phyloP scores from a whole-genome alignment of 306 rosid species.

The Prunus dulcis region DNA sequence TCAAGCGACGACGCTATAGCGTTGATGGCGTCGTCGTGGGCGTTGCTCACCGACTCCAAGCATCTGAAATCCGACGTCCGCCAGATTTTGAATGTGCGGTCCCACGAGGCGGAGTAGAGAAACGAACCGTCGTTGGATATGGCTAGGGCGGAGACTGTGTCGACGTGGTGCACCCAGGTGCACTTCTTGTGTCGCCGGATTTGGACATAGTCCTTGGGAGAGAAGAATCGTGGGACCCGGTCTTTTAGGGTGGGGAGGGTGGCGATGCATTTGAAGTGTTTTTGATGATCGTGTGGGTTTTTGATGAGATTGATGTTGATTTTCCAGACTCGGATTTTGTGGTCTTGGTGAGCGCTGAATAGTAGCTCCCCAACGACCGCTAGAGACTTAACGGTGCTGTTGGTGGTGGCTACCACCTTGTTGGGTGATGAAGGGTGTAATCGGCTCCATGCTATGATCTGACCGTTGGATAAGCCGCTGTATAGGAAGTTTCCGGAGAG shows the following conservation, averaged over 20 bases:
- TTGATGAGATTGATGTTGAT: conserved; percentile 5
- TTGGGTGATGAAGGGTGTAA: conserved; percentile 14
- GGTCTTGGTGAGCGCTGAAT: conserved; percentile 67
- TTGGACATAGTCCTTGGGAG: conserved; percentile 45
- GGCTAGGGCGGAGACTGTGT: conserved; percentile 58
- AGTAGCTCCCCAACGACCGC: conserved; percentile 32
- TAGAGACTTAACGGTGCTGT: conserved; percentile 43
- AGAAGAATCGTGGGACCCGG: conserved; percentile 36
- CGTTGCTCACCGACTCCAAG: conserved; percentile 46
- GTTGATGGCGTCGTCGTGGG: conserved; percentile 76
- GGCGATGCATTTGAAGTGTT: conserved; percentile 37
- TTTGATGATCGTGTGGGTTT: neutral
- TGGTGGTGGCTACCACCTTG: conserved; percentile 16
- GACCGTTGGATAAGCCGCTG: conserved; percentile 44
- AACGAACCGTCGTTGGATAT: conserved; percentile 42
- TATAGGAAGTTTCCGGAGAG: conserved; percentile 43
- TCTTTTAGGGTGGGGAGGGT: conserved; percentile 58
- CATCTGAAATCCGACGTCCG: conserved; percentile 57
- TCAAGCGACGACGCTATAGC: conserved; percentile 37
- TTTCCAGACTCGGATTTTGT: conserved; percentile 69
- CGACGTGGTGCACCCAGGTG: conserved; percentile 79
- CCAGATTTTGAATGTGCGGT: conserved; percentile 72
- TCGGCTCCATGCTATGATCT: conserved; percentile 27
- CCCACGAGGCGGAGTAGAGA: conserved; percentile 79
- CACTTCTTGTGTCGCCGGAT: conserved; percentile 56